These are phyloP conservation scores for Logfia minima DNA, from an alignment of 129 eudicot genomes.

Conservation along the genomic window DNA sequence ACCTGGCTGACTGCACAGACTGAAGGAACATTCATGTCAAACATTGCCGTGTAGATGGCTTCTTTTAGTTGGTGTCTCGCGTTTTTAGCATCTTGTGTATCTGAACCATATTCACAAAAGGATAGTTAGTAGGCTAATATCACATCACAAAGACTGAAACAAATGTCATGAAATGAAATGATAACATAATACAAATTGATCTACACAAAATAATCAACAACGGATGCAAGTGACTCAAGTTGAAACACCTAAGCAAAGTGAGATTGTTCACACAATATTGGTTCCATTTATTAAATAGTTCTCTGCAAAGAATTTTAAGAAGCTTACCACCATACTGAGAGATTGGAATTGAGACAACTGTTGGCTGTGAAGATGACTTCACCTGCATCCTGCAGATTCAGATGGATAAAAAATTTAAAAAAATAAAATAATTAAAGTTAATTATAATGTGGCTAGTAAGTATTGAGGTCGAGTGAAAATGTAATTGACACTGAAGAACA, in stretches of 20 bases:
- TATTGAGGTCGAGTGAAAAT: not conserved
- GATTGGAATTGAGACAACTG: constrained; percentile 82
- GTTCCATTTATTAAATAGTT: not conserved
- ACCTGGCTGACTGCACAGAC: constrained; percentile 97
- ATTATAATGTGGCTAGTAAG: not conserved
- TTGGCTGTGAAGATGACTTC: constrained; percentile 77
- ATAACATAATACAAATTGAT: constrained; percentile 3
- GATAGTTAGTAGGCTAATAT: not conserved
- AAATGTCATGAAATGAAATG: constrained; percentile 6
- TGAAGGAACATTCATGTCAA: constrained; percentile 97
- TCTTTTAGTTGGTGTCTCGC: constrained; percentile 80
- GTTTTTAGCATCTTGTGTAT: constrained; percentile 73
- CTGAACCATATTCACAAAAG: constrained; percentile 39
- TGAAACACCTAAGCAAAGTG: not conserved
- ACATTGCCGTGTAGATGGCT: constrained; percentile 66
- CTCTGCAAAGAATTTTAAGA: not conserved
- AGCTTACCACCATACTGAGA: constrained; percentile 78
- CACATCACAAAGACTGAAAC: constrained; percentile 4
- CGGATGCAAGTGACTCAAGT: not conserved
- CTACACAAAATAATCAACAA: constrained; percentile 11
- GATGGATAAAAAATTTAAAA: not conserved
- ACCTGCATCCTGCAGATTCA: constrained; percentile 83
- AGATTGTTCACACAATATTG: not conserved
- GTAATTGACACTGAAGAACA: constrained; percentile 21
- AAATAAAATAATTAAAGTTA: not conserved